A percentile compares a stretch with the other conserved stretches of the same genome.
Evolutionary conservation across 2,329 filamentous ascomycete genomes (phyloP).

Genomic region (Cercospora sp.): DNA sequence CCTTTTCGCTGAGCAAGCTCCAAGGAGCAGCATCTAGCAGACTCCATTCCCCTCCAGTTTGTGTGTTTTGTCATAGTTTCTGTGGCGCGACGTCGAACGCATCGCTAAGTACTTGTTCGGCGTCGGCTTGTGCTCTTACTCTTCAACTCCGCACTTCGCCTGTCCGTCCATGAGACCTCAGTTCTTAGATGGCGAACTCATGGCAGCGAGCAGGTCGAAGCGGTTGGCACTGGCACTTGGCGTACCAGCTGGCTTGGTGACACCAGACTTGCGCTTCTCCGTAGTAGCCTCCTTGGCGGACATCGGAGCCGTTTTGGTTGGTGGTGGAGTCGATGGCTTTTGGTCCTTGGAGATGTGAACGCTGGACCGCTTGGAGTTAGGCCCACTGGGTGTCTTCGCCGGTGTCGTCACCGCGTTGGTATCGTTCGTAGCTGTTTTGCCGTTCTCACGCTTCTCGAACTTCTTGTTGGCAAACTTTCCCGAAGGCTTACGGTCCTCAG

Average conservation of each 20-base stretch:
- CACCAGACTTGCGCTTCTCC: constrained; percentile 13
- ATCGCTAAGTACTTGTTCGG: neutral
- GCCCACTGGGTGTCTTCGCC: neutral
- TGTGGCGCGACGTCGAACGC: neutral
- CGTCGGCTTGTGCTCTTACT: neutral
- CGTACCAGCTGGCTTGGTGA: constrained; percentile 7
- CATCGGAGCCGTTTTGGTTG: constrained; percentile 8
- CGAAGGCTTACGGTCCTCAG: constrained; percentile 8
- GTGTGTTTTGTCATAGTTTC: neutral
- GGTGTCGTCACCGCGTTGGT: neutral
- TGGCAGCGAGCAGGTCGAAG: constrained; percentile 11
- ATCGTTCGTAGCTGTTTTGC: neutral
- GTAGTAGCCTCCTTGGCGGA: constrained; percentile 14
- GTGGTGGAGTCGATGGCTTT: constrained; percentile 12
- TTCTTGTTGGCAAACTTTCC: constrained; percentile 13
- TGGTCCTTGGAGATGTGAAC: constrained; percentile 6
- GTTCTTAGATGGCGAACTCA: constrained; percentile 11
- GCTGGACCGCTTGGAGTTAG: constrained; percentile 9
- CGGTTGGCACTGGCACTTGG: constrained; percentile 13
- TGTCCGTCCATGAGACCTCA: neutral
- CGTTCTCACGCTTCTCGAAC: constrained; percentile 6
- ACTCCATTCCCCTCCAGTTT: neutral
- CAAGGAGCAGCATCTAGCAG: neutral
- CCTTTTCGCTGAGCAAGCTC: neutral
- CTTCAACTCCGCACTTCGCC: neutral